Evolutionary conservation across 495 filamentous ascomycete species (phyloP).

Genomic region (Tetracladium setigerum): DNA sequence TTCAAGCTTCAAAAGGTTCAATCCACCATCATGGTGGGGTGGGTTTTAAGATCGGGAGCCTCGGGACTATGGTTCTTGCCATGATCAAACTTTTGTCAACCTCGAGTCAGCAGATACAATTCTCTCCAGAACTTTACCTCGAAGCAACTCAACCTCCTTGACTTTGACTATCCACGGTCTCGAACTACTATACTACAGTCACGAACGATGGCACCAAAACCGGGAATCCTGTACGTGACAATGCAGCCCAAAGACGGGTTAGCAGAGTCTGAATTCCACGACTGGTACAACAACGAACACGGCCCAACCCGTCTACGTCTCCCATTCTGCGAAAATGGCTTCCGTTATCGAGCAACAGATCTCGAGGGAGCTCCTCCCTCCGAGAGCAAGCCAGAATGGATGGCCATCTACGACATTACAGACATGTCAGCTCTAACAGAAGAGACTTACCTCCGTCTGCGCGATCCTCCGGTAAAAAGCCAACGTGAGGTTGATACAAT

Average conservation of each 20-base stretch:
- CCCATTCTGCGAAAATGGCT: conserved; percentile 66
- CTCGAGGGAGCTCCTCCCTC: conserved; percentile 7
- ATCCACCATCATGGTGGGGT: no score
- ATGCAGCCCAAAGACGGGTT: conserved; percentile 64
- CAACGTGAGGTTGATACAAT: conserved; percentile 69
- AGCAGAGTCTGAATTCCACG: conserved; percentile 65
- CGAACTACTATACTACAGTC: background rate
- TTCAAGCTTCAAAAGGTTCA: no score
- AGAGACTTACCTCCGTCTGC: conserved; percentile 58
- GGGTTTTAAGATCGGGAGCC: no score
- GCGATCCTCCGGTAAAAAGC: conserved; percentile 55
- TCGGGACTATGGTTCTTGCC: no score
- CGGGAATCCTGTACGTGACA: conserved; percentile 70
- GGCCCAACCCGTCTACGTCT: conserved; percentile 68
- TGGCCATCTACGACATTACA: conserved; percentile 74
- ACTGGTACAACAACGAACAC: conserved; percentile 90
- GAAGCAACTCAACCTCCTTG: no score
- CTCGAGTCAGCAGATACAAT: no score
- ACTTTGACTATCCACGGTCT: no score
- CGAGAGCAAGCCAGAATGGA: conserved; percentile 51
- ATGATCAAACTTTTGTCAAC: no score
- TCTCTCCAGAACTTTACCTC: no score
- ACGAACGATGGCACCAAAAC: conserved; percentile 15
- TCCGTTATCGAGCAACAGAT: conserved; percentile 67
- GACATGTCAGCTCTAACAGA: conserved; percentile 61